Evolutionary conservation across 192 early-diverging fungal species (phyloP).

Genomic region (Coemansia sp.): DNA sequence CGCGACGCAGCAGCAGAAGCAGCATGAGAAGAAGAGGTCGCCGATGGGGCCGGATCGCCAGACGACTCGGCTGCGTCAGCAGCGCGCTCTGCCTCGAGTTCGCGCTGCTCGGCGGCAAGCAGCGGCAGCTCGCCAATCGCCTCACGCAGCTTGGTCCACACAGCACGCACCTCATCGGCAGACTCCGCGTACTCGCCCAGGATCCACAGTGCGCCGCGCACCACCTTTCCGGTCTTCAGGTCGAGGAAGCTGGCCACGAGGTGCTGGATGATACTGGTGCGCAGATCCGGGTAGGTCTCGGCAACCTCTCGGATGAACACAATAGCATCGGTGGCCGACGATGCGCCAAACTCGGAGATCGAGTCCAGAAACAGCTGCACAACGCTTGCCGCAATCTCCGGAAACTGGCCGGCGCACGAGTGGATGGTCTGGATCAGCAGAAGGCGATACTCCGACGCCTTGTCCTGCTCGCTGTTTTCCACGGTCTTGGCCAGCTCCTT

Average conservation of each 20-base stretch:
- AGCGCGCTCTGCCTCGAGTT: slow-evolving; percentile 68
- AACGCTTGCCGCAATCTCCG: slow-evolving; percentile 93
- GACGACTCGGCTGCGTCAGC: slow-evolving; percentile 24
- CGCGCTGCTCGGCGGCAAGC: slow-evolving; percentile 87
- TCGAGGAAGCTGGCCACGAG: slow-evolving; percentile 84
- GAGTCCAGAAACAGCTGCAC: slow-evolving; percentile 94
- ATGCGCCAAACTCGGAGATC: slow-evolving; percentile 84
- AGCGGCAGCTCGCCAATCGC: slow-evolving; percentile 92
- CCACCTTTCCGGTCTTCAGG: slow-evolving; percentile 88
- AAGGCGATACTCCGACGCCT: slow-evolving; percentile 92
- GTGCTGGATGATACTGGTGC: slow-evolving; percentile 76
- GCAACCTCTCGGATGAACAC: slow-evolving; percentile 97
- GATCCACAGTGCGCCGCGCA: slow-evolving; percentile 98
- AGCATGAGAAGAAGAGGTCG: not conserved
- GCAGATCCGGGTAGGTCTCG: slow-evolving; percentile 91
- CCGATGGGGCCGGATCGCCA: slow-evolving; percentile 43
- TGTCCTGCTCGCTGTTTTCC: slow-evolving; percentile 74
- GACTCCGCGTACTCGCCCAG: slow-evolving; percentile 91
- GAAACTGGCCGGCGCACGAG: slow-evolving; percentile 91
- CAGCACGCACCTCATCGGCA: slow-evolving; percentile 76
- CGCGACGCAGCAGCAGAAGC: slow-evolving; percentile 44
- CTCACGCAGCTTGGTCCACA: slow-evolving; percentile 78
- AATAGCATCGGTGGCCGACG: slow-evolving; percentile 85
- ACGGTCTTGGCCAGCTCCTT: slow-evolving; percentile 94
- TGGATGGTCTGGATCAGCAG: slow-evolving; percentile 97